Conservation (phyloP, 208 protist genomes). For the Wallacemonas sp. region DNA sequence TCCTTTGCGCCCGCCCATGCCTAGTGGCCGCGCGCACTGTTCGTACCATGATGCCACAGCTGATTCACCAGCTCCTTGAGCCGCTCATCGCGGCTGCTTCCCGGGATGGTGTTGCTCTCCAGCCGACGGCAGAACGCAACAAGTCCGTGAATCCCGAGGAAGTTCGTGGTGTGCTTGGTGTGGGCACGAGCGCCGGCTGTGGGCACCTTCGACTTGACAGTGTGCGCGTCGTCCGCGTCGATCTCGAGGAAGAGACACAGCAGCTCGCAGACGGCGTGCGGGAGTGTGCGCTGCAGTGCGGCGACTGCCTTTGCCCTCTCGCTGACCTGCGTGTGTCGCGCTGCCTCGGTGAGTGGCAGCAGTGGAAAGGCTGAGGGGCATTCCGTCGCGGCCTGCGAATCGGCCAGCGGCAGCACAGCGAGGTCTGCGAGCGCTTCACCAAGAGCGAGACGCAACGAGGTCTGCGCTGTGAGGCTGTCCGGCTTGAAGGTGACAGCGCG, state of each 20-base stretch:
- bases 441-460: slow-evolving; percentile 52
- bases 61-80: slow-evolving; percentile 32
- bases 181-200: neutral
- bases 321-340: neutral
- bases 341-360: neutral
- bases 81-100: slow-evolving; percentile 34
- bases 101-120: slow-evolving; percentile 48
- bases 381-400: slow-evolving; percentile 11
- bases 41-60: slow-evolving; percentile 54
- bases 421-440: slow-evolving; percentile 75
- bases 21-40: slow-evolving; percentile 22
- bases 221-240: slow-evolving; percentile 1
- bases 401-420: slow-evolving; percentile 46
- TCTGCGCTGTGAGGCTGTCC: slow-evolving; percentile 45
- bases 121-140: slow-evolving; percentile 58
- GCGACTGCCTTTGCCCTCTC: neutral
- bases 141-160: slow-evolving; percentile 65
- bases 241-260: slow-evolving; percentile 54
- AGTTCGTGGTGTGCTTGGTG: slow-evolving; percentile 11
- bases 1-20: no score
- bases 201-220: neutral
- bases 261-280: slow-evolving; percentile 49
- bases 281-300: slow-evolving; percentile 45
- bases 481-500: slow-evolving; percentile 17
- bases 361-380: slow-evolving; percentile 19